Conservation (phyloP, 768 basidiomycete genomes). For the Suillus variegatus region DNA sequence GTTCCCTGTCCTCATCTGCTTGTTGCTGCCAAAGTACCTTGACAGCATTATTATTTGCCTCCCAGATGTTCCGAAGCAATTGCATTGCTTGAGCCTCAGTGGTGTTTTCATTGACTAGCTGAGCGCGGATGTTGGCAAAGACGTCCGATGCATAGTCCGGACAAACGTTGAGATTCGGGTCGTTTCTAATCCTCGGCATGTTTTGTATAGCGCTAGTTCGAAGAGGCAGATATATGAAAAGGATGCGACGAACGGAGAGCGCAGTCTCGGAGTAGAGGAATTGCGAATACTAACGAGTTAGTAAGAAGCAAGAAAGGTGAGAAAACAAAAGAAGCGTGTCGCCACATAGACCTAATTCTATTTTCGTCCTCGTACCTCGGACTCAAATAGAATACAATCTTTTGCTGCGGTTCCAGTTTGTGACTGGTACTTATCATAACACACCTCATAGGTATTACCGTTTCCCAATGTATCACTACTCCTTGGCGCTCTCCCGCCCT, state of each 20-base stretch:
- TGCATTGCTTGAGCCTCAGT: background rate
- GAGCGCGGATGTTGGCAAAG: background rate
- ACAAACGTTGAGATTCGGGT: background rate
- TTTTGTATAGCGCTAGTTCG: background rate
- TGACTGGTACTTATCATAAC: slow-evolving; percentile 1
- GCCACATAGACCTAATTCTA: too few relatives aligned
- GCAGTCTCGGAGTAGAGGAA: background rate
- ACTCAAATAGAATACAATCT: too few relatives aligned
- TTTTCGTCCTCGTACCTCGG: too few relatives aligned
- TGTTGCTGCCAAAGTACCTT: background rate
- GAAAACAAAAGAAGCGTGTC: too few relatives aligned
- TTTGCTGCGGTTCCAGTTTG: background rate
- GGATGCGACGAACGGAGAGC: background rate
- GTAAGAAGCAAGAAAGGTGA: background rate
- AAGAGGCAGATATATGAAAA: background rate
- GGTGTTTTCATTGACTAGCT: background rate
- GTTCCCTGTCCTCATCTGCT: background rate
- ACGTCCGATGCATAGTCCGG: background rate
- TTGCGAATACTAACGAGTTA: background rate
- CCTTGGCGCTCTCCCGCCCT: slow-evolving; percentile 68
- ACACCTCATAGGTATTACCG: slow-evolving; percentile 73
- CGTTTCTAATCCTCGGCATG: background rate
- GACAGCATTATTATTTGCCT: background rate
- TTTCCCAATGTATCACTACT: slow-evolving; percentile 83
- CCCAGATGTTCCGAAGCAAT: background rate